These are phyloP conservation scores for Gnomoniopsis sp. DNA, from an alignment of 2,329 filamentous ascomycete species.

Conservation along the genomic window DNA sequence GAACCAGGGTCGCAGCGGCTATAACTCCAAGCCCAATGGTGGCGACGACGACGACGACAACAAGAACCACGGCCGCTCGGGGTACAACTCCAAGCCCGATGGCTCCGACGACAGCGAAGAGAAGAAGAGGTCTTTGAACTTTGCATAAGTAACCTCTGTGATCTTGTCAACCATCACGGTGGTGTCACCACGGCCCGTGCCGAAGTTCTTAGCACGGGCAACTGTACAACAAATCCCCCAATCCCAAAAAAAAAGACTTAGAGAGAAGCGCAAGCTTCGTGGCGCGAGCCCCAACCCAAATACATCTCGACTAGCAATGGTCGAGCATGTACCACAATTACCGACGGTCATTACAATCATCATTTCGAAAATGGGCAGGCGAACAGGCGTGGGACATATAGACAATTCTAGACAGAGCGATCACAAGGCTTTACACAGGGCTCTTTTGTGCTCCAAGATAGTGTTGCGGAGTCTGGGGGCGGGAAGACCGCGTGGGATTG, in stretches of 20 bases:
- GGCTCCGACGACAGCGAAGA: constrained; percentile 25
- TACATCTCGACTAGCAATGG: constrained; percentile 6
- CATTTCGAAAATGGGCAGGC: not conserved
- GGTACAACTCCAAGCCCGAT: constrained; percentile 37
- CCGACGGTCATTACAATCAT: constrained; percentile 8
- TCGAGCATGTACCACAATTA: constrained; percentile 2
- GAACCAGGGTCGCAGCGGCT: constrained; percentile 43
- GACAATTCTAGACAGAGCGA: not conserved
- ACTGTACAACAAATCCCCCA: not conserved
- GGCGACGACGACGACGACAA: constrained; percentile 28
- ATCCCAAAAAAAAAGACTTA: constrained; percentile 4
- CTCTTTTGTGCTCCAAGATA: not conserved
- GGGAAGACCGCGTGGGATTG: not conserved
- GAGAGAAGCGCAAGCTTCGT: constrained; percentile 7
- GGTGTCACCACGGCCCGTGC: constrained; percentile 1
- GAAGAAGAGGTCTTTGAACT: constrained; percentile 26
- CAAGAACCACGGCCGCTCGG: constrained; percentile 40
- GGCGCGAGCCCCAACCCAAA: constrained; percentile 2
- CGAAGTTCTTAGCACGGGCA: constrained; percentile 2
- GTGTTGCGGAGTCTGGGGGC: not conserved
- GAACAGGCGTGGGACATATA: not conserved
- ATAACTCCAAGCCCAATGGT: constrained; percentile 33
- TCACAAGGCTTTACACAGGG: not conserved
- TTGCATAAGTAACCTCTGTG: constrained; percentile 22
- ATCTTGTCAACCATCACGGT: not conserved